Evolutionary conservation across 305 asterid genomes (phyloP).

Genomic region (Fraxinus ornus): DNA sequence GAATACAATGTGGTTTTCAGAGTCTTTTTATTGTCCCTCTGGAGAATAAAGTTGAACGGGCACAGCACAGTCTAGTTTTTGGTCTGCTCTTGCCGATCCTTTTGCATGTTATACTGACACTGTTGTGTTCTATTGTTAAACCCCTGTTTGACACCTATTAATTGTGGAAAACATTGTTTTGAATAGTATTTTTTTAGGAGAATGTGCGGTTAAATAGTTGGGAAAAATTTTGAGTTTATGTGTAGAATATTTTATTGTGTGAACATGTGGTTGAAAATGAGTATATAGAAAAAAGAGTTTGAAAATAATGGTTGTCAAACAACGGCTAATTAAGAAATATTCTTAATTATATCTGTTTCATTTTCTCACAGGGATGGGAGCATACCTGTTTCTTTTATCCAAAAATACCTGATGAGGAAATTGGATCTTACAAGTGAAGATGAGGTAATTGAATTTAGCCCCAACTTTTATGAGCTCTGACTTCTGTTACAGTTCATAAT

Average conservation of each 20-base stretch:
- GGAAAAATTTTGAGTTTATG: too few species aligned
- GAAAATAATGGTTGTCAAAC: too few species aligned
- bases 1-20: background rate
- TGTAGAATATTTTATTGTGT: too few species aligned
- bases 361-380: slow-evolving; percentile 30
- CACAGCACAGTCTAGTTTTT: background rate
- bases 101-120: background rate
- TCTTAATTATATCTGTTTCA: background rate
- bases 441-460: slow-evolving; percentile 29
- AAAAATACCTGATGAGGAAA: slow-evolving; percentile 32
- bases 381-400: slow-evolving; percentile 31
- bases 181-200: too few species aligned
- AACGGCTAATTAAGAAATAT: background rate
- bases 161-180: too few species aligned
- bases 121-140: background rate
- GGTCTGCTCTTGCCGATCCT: background rate
- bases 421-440: slow-evolving; percentile 29
- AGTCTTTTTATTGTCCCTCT: background rate
- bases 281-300: too few species aligned
- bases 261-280: too few species aligned
- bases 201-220: too few species aligned
- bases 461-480: background rate
- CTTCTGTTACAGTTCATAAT: background rate
- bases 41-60: background rate
- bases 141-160: too few species aligned